phyloP scores from a whole-genome alignment of 441 rosid genomes.

The Pelargonium fulgidum region DNA sequence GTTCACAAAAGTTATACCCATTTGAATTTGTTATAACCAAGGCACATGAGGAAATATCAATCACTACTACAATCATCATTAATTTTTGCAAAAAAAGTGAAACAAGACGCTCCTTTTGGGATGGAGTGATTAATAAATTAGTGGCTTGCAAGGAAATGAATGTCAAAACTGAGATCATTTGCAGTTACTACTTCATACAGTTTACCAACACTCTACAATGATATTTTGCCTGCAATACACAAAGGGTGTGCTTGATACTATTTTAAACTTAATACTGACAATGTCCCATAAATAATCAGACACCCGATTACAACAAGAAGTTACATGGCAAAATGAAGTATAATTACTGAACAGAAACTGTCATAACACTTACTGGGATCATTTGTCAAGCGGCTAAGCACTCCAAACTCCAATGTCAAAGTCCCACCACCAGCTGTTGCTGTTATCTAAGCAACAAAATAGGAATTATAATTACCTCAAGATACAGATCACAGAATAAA shows the following conservation, averaged over 20 bases:
- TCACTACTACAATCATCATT: no score
- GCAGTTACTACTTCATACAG: background rate
- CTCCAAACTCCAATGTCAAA: conserved; percentile 88
- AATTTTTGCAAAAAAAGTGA: no score
- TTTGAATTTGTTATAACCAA: no score
- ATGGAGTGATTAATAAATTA: no score
- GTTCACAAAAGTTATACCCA: no score
- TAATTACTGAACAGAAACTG: conserved; percentile 13
- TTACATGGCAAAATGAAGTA: conserved; percentile 1
- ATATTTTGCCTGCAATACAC: background rate
- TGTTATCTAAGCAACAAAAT: conserved; percentile 58
- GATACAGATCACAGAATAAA: conserved; percentile 1
- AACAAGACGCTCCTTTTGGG: no score
- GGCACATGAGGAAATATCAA: no score
- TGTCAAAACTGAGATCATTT: background rate
- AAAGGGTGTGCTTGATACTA: background rate
- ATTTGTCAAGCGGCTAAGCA: conserved; percentile 85
- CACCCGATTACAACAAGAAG: background rate
- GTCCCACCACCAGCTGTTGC: conserved; percentile 99
- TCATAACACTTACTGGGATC: conserved; percentile 66
- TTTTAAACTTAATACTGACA: background rate
- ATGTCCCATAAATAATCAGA: background rate
- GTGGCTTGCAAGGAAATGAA: no score
- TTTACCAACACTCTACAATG: background rate
- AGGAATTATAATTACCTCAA: conserved; percentile 18